Percentiles rank a stretch among this genome's conserved stretches.
Evolutionary conservation across 306 rosid species (phyloP).

Genomic region (Potentilla sterilis): DNA sequence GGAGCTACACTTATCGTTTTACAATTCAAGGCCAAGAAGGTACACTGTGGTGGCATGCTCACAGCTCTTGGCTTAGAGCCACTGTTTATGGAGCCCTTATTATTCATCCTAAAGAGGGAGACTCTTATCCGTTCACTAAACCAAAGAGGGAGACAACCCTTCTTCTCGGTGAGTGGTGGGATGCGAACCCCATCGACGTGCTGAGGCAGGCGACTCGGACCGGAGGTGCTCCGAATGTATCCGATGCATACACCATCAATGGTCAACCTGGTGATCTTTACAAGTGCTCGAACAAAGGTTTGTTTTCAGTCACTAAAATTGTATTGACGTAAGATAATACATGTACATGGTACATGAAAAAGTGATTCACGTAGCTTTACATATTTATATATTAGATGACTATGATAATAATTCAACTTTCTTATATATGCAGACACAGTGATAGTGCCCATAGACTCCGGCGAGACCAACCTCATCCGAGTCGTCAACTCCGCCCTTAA

Average conservation of each 20-base stretch:
- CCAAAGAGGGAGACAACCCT: conserved; percentile 63
- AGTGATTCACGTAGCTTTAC: too few relatives aligned
- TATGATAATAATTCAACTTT: not conserved
- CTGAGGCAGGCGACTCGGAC: conserved; percentile 59
- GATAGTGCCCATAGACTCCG: conserved; percentile 50
- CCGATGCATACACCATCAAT: conserved; percentile 86
- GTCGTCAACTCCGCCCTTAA: conserved; percentile 78
- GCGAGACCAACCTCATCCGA: conserved; percentile 75
- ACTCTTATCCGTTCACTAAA: conserved; percentile 65
- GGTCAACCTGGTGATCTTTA: conserved; percentile 98
- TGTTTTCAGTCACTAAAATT: not conserved
- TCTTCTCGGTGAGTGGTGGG: conserved; percentile 98
- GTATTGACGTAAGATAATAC: too few relatives aligned
- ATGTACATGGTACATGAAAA: too few relatives aligned
- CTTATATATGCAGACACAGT: conserved; percentile 48
- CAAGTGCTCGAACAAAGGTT: conserved; percentile 79
- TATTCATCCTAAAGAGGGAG: conserved; percentile 69
- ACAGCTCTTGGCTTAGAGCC: conserved; percentile 94
- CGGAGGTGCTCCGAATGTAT: conserved; percentile 73
- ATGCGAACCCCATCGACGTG: conserved; percentile 76
- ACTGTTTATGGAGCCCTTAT: conserved; percentile 84
- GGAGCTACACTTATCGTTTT: conserved; percentile 75
- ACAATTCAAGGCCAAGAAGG: conserved; percentile 87
- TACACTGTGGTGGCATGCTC: conserved; percentile 99
- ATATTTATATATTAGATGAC: too few relatives aligned